Conservation (phyloP, 1,139 yeast species). For the Wickerhamiella pararugosa region DNA sequence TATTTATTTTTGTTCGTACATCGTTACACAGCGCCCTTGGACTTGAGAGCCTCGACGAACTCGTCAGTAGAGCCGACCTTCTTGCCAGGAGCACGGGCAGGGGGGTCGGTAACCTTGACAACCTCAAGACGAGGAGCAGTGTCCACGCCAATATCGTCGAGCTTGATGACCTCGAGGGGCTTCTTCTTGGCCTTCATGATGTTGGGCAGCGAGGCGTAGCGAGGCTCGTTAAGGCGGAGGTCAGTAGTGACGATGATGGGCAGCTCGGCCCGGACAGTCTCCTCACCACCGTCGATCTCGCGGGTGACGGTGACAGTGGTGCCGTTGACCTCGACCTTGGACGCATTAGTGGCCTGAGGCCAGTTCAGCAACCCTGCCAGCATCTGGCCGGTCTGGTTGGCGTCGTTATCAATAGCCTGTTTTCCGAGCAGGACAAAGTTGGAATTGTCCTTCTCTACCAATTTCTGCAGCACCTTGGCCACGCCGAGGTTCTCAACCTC, state of each 20-base stretch:
- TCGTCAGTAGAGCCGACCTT: slow-evolving; percentile 74
- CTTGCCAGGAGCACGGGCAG: slow-evolving; percentile 65
- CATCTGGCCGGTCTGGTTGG: slow-evolving; percentile 96
- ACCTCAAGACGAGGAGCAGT: slow-evolving; percentile 49
- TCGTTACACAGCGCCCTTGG: slow-evolving; percentile 19
- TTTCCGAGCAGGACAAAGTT: slow-evolving; percentile 83
- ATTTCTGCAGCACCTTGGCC: slow-evolving; percentile 65
- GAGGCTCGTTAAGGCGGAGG: slow-evolving; percentile 82
- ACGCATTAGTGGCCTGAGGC: slow-evolving; percentile 98
- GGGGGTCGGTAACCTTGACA: slow-evolving; percentile 71
- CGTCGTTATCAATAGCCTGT: slow-evolving; percentile 92
- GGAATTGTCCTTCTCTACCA: slow-evolving; percentile 55
- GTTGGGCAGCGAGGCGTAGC: slow-evolving; percentile 86
- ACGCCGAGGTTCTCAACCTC: slow-evolving; percentile 77
- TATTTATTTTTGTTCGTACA: background rate
- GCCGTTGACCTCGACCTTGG: slow-evolving; percentile 50
- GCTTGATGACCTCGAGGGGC: slow-evolving; percentile 60
- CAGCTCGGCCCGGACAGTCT: slow-evolving; percentile 58
- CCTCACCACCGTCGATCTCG: slow-evolving; percentile 93
- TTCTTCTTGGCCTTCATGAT: slow-evolving; percentile 98
- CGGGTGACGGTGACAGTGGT: slow-evolving; percentile 52
- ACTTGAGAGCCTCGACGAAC: slow-evolving; percentile 63
- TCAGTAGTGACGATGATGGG: slow-evolving; percentile 88
- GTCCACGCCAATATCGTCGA: slow-evolving; percentile 60
- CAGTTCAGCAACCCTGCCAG: slow-evolving; percentile 85